Base-by-base conservation (phyloP, 306 rosid species). In the Fagus sylvatica region DNA sequence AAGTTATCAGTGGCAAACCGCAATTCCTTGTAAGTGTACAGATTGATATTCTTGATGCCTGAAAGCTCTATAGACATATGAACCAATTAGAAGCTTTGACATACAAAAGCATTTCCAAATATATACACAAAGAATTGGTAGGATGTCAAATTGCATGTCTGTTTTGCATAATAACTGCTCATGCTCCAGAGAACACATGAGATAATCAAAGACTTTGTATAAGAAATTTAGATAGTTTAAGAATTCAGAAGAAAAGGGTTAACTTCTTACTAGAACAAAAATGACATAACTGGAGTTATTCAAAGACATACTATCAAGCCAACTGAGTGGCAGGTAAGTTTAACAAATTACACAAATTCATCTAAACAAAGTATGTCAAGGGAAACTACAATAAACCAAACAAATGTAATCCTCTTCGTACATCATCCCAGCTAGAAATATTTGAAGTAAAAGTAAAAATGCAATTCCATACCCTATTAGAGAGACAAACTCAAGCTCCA, bases 1-100 rank as follows among this genome's bases (percentile, higher is more conserved):
- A 92, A 92, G 82, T 83, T 81, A 55, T 80, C 79, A 0, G 97
- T 84, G 69, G 93, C 97, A 40, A 54, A 80, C 73, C 17, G 85
- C 83, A 93, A 77, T 69, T 93, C 96, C 77, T 82, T 85, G 85
- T 83, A 88, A 61, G 85, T 55, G 82, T 86, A 92, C 73, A 86
- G 53, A 4, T 69, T 89, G 30, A 90, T 79, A 86, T 90, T 90
- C 75, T 74, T 83, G 81, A 81, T 59, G 61, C 80, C 76, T 80
- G 93, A 87, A 81, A 92, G 72, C 73, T 78, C 92, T 87, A 89
- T 65, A 46, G 76, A 69, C 40, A 64, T 17, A 78, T 7, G 39
- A 70, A 22, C 53, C 71, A 10, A 61, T 65, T 73, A 75, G 70
- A 53, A 54, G 40, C 39, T 10, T 40, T 79, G 37, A 48, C 56